Base-by-base conservation (phyloP, 1,284 basidiomycete genomes). In the Exsudoporus floridanus region DNA sequence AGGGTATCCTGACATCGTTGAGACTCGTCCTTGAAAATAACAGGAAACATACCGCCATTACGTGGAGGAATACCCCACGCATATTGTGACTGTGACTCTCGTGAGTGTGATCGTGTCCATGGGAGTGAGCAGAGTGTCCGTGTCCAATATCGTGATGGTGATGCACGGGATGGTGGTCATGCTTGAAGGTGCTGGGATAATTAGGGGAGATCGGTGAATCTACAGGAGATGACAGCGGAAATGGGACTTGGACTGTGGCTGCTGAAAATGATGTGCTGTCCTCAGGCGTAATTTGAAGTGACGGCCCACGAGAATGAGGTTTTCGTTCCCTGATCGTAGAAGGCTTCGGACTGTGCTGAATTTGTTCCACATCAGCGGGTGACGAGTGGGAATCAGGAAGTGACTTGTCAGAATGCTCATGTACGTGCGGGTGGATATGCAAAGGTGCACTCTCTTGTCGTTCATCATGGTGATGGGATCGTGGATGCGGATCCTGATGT, bases 21-120 rank as follows among this genome's bases (percentile, higher is more conserved):
- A 57, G 46, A 38, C 34, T 27, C 59, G 53, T 46, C 43, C 59
- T 57, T n/a, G 12, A 33, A 39, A 39, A 46, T 10, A 27, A 46
- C 45, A 49, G 23, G 12, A 40, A 35, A 74, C 86, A 64, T 70
- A 93, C 92, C 45, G 89, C 89, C 88, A 92, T 89, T 44, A 92
- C 90, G 67, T 92, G 89, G 55, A 99, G 74, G 70, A 99, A 99
- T 13, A 99, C 94, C n/a, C 97, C 97, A 43, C 94, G 89, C 97
- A 99, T 99, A 70, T 99, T 99, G 72, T 99, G 94, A 70, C 90
- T 94, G 65, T 96, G 93, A 0, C 89, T 87, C 70, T 88, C 88
- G 64, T 90, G 84, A 21, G 77, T 73, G 49, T 83, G 77, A 19
- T 70, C 70, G 61, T 78, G 79, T 10, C 65, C 65, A 61, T 80